Base-by-base conservation (phyloP, 2,329 filamentous ascomycete species). In the Calonectria multiphialidica region DNA sequence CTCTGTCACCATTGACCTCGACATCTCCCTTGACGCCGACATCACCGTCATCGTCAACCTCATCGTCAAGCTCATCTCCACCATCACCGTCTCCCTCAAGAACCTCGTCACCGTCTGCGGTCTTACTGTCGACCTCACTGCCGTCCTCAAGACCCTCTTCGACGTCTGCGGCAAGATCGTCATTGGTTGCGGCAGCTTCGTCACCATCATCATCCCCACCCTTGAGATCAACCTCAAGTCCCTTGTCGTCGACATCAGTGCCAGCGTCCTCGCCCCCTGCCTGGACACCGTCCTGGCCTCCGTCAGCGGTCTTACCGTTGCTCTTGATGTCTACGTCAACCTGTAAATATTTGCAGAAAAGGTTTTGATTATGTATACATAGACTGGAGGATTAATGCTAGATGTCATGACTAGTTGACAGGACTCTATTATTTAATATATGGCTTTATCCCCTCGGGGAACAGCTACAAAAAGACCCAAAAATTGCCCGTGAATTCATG, bases 141-240 rank as follows among this genome's bases (percentile, higher is more conserved):
- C 15, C 15, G 53, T 59, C 33, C 53, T 59, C 53, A 40, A 40
- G 33, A 23, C 33, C 15, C 28, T n/a, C 53, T 40, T 59, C 53
- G 35, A 16, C 12, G 23, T 59, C 53, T 33, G 40, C 13, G 53
- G 53, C 53, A 59, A 59, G 33, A 40, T 59, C 35, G 53, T 59
- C 35, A 59, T 30, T 59, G 53, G 53, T 33, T 59, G 53, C 53
- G 53, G 53, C 40, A 30, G 53, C 35, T 59, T 59, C 53, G 15
- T 59, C n/a, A 59, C 53, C 21, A 30, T 59, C 35, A 59, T 59
- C 53, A 59, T 59, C 53, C 53, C 53, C 35, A 59, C 53, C 33
- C 53, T 59, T 8, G 35, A 59, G 53, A 59, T 59, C 35, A n/a
- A 40, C 53, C 53, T 59, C 33, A 59, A 59, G 33, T 5, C 33